Base-by-base conservation (phyloP, 495 filamentous ascomycete species). In the Sporormia fimetaria region DNA sequence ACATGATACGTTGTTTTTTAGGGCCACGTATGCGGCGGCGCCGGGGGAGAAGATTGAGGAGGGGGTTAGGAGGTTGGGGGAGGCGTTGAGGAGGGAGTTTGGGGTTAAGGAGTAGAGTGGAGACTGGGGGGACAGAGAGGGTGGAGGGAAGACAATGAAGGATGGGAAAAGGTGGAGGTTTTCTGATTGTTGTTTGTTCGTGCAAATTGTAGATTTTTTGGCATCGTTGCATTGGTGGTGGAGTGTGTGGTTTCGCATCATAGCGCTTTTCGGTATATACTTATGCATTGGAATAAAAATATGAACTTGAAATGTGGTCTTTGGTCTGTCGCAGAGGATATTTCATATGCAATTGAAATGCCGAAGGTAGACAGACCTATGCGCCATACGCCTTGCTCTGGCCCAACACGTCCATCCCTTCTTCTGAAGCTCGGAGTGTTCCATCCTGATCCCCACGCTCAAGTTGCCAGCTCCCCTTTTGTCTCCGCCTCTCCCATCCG, bases 11-110 rank as follows among this genome's bases (percentile, higher is more conserved):
- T 61, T 87, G 60, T 95, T 85, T 67, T 88, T 95, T 68, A 74
- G 90, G 27, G 76, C 81, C 4, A 98, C 87, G 2, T 95, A 80
- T 63, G 86, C 87, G 2, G 79, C 87, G 17, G 85, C 84, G 11
- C 73, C 75, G 28, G 67, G 67, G 2, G 75, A 82, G 26, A 73
- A 78, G 56, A 90, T 95, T 63, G 68, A 67, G 1, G 77, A 84
- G 61, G 90, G 81, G 0, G 85, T 93, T 37, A 63, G 68, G 42
- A 66, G 87, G 37, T 80, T 95, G 48, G 83, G 79, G 0, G 63
- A 67, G 40, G 77, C 82, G 3, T 55, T 98, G 16, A 64, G 74
- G 45, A 68, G 67, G 51, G 72, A 71, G 42, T 94, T 86, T 57
- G 63, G 63, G 37, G 18, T 57, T 24, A 33, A 37, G 17, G 41